Conservation (phyloP, 345 rosid genomes). For the Pseudoturritis turrita region DNA sequence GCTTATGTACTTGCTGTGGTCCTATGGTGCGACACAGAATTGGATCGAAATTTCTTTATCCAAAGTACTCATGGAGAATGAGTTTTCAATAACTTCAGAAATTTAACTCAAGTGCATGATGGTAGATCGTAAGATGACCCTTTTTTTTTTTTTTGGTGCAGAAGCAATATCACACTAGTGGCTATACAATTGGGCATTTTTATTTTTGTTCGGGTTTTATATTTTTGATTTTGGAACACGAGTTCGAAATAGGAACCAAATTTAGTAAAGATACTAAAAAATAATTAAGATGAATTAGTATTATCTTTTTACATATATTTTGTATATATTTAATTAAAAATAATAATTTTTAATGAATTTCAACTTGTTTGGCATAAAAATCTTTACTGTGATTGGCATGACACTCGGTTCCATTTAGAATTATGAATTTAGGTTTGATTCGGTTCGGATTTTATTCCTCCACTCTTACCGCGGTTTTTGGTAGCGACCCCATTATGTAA, state of each 20-base stretch:
- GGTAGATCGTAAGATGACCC: not conserved
- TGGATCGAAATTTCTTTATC: not conserved
- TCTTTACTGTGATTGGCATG: not conserved
- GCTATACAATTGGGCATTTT: no score
- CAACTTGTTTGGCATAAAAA: not conserved
- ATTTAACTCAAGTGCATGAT: not conserved
- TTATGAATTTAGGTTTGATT: not conserved
- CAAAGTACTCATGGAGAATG: not conserved
- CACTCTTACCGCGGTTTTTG: not conserved
- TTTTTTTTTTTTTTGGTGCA: no score
- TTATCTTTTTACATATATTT: not conserved
- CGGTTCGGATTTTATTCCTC: not conserved
- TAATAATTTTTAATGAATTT: not conserved
- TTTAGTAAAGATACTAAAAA: not conserved
- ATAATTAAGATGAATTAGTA: not conserved
- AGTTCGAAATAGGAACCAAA: not conserved
- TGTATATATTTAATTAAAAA: not conserved
- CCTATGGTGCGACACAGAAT: not conserved
- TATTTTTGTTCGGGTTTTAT: no score
- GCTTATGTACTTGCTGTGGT: not conserved
- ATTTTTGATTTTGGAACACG: not conserved
- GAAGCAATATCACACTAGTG: not conserved
- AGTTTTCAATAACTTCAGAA: not conserved
- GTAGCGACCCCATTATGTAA: not conserved
- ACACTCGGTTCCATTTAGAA: not conserved